A percentile compares a stretch with the other conserved stretches of the same genome.
Conservation (phyloP, 2,329 filamentous ascomycete genomes). For the Zalaria obscura region DNA sequence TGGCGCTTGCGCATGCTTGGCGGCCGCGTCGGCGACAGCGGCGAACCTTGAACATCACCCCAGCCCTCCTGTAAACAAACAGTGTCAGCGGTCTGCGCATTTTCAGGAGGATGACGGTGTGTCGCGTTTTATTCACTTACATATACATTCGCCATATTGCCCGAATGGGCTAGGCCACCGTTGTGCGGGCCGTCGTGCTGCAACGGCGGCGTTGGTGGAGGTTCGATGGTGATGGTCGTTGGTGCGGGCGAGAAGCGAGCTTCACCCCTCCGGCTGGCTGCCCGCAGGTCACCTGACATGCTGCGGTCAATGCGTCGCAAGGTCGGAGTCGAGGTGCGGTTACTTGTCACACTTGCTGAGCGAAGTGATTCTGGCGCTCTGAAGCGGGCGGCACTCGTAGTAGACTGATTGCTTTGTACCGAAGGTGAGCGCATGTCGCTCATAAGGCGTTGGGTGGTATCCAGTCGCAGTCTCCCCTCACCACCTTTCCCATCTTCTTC, state of each 20-base stretch:
- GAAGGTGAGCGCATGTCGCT: slow-evolving; percentile 24
- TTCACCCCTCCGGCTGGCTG: slow-evolving; percentile 47
- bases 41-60: slow-evolving; percentile 80
- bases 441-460: slow-evolving; percentile 6
- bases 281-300: slow-evolving; percentile 64
- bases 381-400: slow-evolving; percentile 23
- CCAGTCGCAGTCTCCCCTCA: background rate
- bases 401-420: slow-evolving; percentile 29
- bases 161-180: slow-evolving; percentile 40
- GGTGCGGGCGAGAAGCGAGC: slow-evolving; percentile 18
- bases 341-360: slow-evolving; percentile 48
- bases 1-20: slow-evolving; percentile 93
- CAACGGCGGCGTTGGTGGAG: slow-evolving; percentile 36
- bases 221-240: slow-evolving; percentile 24
- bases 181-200: slow-evolving; percentile 65
- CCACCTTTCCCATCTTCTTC: background rate
- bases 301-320: slow-evolving; percentile 54
- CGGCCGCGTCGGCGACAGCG: slow-evolving; percentile 79
- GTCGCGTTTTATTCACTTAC: slow-evolving; percentile 49
- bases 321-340: slow-evolving; percentile 48
- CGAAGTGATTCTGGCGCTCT: slow-evolving; percentile 33
- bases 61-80: slow-evolving; percentile 61
- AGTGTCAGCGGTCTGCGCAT: slow-evolving; percentile 9
- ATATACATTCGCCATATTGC: slow-evolving; percentile 86
- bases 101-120: slow-evolving; percentile 3